These are phyloP conservation scores for Chamaecyparis obtusa DNA, from an alignment of 75 land plant species.

Conservation along the genomic window DNA sequence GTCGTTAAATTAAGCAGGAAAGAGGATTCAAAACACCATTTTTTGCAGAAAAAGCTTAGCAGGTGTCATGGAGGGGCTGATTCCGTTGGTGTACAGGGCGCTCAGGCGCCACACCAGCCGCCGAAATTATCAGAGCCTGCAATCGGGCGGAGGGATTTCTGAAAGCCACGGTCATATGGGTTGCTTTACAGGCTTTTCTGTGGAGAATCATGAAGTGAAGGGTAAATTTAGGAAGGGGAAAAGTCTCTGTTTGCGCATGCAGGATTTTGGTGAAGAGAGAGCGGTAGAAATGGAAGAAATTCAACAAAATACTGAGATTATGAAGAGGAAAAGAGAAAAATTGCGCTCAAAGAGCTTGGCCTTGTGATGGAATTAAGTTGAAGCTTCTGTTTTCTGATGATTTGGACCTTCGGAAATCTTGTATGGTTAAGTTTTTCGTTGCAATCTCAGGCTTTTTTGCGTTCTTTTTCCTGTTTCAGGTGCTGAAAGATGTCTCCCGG, in stretches of 20 bases:
- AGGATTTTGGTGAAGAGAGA: neutral
- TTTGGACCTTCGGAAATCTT: too few relatives aligned
- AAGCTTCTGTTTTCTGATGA: neutral
- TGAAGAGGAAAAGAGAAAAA: neutral
- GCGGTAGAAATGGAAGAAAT: neutral
- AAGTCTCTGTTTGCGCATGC: neutral
- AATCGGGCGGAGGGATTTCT: neutral
- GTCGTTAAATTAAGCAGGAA: too few relatives aligned
- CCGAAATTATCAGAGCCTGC: neutral
- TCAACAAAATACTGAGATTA: neutral
- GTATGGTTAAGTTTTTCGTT: neutral
- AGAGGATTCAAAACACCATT: too few relatives aligned
- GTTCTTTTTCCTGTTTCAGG: too few relatives aligned
- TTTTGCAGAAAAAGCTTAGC: neutral
- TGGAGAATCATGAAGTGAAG: neutral
- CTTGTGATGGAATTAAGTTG: neutral
- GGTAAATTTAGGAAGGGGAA: neutral
- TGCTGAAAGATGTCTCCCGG: too few relatives aligned
- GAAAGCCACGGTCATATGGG: neutral
- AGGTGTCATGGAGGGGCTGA: neutral
- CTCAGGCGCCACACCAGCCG: neutral
- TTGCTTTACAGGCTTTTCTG: neutral
- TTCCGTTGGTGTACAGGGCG: neutral
- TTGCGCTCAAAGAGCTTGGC: neutral
- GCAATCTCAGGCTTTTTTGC: too few relatives aligned